phyloP scores from a whole-genome alignment of 352 stramenopile genomes.

The Globisporangium nodosum region DNA sequence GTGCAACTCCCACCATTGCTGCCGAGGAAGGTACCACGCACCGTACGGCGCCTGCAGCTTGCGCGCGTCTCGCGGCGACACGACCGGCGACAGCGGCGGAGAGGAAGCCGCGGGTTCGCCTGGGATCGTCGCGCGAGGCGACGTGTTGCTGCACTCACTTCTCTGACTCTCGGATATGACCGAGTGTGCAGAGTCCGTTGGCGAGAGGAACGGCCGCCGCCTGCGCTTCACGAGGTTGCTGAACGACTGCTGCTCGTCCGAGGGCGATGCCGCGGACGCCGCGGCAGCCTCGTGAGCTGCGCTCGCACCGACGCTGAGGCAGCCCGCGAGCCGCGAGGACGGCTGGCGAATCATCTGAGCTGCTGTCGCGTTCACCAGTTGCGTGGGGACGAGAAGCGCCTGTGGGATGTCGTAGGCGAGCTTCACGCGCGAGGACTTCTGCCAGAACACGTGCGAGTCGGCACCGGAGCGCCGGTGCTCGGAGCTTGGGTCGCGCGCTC shows the following conservation, averaged over 20 bases:
- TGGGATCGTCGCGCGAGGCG: neutral
- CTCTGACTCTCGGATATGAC: neutral
- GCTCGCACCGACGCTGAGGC: neutral
- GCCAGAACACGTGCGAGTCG: constrained; percentile 34
- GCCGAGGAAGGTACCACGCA: constrained; percentile 50
- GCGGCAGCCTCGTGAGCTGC: neutral
- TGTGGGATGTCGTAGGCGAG: constrained; percentile 31
- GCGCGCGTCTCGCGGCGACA: constrained; percentile 6
- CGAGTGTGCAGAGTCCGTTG: constrained; percentile 4
- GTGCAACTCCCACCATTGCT: constrained; percentile 46
- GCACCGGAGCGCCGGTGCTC: neutral
- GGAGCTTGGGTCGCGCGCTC: neutral
- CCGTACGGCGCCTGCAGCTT: constrained; percentile 30
- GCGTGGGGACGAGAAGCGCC: constrained; percentile 10
- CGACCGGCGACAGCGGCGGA: constrained; percentile 3
- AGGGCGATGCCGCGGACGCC: neutral
- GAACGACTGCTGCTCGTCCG: constrained; percentile 10
- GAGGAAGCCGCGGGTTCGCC: neutral
- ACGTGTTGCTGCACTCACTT: neutral
- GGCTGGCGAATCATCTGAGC: neutral
- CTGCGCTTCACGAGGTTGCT: constrained; percentile 4
- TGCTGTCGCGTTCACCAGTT: constrained; percentile 6
- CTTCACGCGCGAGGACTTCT: constrained; percentile 31
- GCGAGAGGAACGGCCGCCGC: constrained; percentile 1
- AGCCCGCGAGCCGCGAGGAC: neutral